Evolutionary conservation across 495 filamentous ascomycete genomes (phyloP).

Genomic region (Neurospora sp.): DNA sequence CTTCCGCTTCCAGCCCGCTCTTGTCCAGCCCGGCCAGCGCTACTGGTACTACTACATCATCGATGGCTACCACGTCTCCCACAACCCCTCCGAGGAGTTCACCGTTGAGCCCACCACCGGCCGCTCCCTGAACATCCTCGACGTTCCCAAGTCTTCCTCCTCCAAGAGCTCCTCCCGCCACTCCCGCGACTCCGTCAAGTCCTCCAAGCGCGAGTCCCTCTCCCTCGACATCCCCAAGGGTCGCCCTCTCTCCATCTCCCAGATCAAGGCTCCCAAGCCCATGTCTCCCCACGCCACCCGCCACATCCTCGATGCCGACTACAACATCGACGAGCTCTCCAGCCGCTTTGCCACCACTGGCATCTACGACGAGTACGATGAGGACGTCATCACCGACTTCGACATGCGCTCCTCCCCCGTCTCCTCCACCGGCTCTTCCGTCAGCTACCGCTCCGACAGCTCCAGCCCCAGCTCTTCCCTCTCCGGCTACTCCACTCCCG

Average conservation of each 20-base stretch:
- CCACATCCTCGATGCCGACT: conserved; percentile 71
- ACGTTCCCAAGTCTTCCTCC: conserved; percentile 42
- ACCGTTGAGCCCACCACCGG: conserved; percentile 95
- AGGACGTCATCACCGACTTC: conserved; percentile 47
- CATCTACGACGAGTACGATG: conserved; percentile 59
- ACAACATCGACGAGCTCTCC: conserved; percentile 58
- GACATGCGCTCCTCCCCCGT: conserved; percentile 40
- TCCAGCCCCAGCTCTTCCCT: conserved; percentile 63
- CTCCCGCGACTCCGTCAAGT: conserved; percentile 24
- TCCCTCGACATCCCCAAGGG: conserved; percentile 67
- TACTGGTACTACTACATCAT: conserved; percentile 99
- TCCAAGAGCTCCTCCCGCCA: conserved; percentile 25
- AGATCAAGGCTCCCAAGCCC: conserved; percentile 87
- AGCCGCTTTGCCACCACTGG: conserved; percentile 61
- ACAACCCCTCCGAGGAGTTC: conserved; percentile 84
- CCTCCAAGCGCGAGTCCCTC: conserved; percentile 21
- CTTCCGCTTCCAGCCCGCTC: conserved; percentile 84
- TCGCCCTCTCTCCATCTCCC: conserved; percentile 73
- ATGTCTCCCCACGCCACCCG: conserved; percentile 75
- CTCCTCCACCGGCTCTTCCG: conserved; percentile 62
- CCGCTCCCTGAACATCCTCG: conserved; percentile 77
- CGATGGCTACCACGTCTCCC: conserved; percentile 96
- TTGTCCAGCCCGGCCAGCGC: conserved; percentile 71
- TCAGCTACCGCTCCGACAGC: conserved; percentile 69
- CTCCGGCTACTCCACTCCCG: conserved; percentile 55